Evolutionary conservation across 139 green algal genomes (phyloP).

Genomic region (Zygnema circumcarinatum): DNA sequence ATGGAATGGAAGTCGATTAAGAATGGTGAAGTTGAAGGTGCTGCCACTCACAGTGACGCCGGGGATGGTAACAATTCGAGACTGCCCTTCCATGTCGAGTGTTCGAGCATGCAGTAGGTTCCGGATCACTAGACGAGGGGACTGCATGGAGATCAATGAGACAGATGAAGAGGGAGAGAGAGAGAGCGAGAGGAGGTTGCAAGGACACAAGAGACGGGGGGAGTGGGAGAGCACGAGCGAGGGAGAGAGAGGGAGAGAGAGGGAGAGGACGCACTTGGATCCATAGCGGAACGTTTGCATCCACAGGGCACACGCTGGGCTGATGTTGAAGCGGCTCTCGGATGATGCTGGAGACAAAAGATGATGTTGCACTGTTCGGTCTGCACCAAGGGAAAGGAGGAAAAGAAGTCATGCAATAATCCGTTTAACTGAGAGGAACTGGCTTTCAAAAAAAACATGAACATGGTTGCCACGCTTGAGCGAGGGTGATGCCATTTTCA

Average conservation of each 20-base stretch:
- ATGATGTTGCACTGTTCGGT: slow-evolving; percentile 41
- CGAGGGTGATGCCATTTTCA: neutral
- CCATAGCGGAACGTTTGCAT: slow-evolving; percentile 21
- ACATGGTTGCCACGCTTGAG: neutral
- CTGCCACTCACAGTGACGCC: too few species aligned
- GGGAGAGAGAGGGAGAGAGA: too few species aligned
- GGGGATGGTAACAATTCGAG: slow-evolving; percentile 28
- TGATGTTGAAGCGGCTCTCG: slow-evolving; percentile 32
- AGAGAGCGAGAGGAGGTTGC: too few species aligned
- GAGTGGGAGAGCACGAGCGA: too few species aligned
- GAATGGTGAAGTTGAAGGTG: too few species aligned
- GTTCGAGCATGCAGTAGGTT: neutral
- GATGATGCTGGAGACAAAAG: slow-evolving; percentile 42
- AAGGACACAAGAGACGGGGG: too few species aligned
- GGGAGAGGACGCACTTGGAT: slow-evolving; percentile 37
- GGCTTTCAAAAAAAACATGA: neutral
- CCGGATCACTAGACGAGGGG: neutral
- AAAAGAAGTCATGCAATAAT: slow-evolving; percentile 4
- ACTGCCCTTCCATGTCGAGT: neutral
- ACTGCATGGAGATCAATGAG: too few species aligned
- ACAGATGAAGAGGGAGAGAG: too few species aligned
- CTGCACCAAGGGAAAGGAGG: neutral
- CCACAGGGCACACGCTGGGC: slow-evolving; percentile 41
- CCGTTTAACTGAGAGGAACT: neutral
- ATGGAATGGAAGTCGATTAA: too few species aligned